Base-by-base conservation (phyloP, 2,329 filamentous ascomycete species). In the Curvularia verruculosa region DNA sequence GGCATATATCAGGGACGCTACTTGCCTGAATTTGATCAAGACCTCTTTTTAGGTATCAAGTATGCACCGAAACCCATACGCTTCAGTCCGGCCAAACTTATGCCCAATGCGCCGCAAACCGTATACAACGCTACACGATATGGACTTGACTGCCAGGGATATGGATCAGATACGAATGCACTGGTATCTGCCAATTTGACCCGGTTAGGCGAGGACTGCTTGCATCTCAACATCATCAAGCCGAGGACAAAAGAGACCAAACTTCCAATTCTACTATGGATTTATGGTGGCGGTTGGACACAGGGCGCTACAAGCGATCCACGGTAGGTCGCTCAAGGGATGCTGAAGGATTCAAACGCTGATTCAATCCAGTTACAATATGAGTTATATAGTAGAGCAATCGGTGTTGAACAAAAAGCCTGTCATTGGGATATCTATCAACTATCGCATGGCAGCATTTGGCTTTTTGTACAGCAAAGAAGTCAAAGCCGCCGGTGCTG, bases 371-470 rank as follows among this genome's bases (percentile, higher is more conserved):
- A 57, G 70, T 15, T 73, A 73, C 39, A 73, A 73, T 29, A 64
- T 73, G 64, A 69, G 67, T 43, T 74, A 69, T 36, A 65, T 75
- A 15, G 68, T 75, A 5, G 46, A 69, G 34, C 65, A 73, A 48
- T 75, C 72, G 0, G 65, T 69, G 2, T 43, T 67, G 5, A 75
- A 72, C 39, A 52, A 69, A 3, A 71, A 71, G 29, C 71, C 70
- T 5, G 54, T 73, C 15, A 74, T 75, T 21, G 70, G 71, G 1
- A 65, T 73, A 13, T 71, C 80, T 0, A 75, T 83, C 15, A 82
- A 82, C 12, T 84, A 83, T 51, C 77, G 76, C 18, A 72, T 82
- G 53, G 82, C 81, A 26, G 67, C 82, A 0, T 82, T 83, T 39
- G 82, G 82, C 0, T 84, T 84, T 59, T 65, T 83, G 3, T 77